phyloP scores from a whole-genome alignment of 441 rosid genomes.

The Pelargonium citronellum region DNA sequence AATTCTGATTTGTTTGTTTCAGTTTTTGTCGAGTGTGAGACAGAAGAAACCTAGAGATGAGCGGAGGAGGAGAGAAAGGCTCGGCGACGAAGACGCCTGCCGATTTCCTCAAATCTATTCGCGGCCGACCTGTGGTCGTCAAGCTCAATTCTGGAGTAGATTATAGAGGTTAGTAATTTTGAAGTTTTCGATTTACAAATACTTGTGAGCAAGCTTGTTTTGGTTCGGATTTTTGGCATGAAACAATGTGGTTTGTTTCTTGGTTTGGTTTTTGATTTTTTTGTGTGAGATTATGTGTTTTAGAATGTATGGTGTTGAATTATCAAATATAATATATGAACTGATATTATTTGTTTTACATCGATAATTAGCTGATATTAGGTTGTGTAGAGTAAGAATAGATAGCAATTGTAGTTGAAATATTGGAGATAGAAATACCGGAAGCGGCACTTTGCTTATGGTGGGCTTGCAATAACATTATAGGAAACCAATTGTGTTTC shows the following conservation, averaged over 20 bases:
- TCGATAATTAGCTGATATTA: neutral
- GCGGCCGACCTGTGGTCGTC: slow-evolving; percentile 88
- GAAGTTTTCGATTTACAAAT: slow-evolving; percentile 3
- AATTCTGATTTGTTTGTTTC: neutral
- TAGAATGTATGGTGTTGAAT: neutral
- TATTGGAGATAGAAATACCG: too few species aligned
- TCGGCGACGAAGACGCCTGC: slow-evolving; percentile 76
- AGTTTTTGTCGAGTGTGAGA: neutral
- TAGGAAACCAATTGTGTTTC: too few species aligned
- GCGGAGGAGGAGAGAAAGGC: slow-evolving; percentile 66
- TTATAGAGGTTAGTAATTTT: slow-evolving; percentile 57
- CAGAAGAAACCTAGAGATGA: slow-evolving; percentile 31
- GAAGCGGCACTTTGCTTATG: too few species aligned
- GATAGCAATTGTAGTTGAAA: neutral
- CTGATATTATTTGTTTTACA: neutral
- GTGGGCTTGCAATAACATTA: too few species aligned
- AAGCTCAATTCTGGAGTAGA: slow-evolving; percentile 94
- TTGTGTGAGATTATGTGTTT: neutral
- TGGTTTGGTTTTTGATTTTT: neutral
- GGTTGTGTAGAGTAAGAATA: neutral
- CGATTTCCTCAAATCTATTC: slow-evolving; percentile 90
- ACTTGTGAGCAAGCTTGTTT: neutral
- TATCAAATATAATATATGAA: neutral
- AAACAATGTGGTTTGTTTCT: too few species aligned
- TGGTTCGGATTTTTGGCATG: neutral